A percentile compares a stretch with the other conserved stretches of the same genome.
Evolutionary conservation across 306 rosid genomes (phyloP).

Genomic region (Quillaja saponaria): DNA sequence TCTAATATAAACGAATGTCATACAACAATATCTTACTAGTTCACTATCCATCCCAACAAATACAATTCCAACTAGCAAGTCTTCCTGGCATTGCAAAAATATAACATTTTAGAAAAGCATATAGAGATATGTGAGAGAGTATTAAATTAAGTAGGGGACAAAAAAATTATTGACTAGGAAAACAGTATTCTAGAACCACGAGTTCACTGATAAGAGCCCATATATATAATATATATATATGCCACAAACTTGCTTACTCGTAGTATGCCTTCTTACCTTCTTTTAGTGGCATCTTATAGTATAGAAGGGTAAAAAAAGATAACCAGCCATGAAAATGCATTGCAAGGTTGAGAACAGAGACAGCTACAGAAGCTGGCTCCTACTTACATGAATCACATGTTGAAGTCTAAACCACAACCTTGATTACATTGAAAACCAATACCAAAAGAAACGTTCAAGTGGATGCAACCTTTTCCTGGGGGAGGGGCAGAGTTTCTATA

Average conservation of each 20-base stretch:
- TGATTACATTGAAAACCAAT: constrained; percentile 12
- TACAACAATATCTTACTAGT: no score
- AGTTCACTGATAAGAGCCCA: constrained; percentile 56
- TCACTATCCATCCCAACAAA: no score
- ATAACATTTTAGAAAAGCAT: not conserved
- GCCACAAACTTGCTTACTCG: constrained; percentile 64
- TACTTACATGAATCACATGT: constrained; percentile 34
- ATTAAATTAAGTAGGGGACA: not conserved
- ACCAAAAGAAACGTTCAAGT: constrained; percentile 13
- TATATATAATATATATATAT: constrained; percentile 53
- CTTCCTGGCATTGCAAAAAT: not conserved
- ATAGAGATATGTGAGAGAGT: not conserved
- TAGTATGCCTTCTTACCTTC: constrained; percentile 54
- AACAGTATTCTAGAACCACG: constrained; percentile 75
- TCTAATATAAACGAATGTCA: no score
- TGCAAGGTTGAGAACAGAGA: constrained; percentile 70
- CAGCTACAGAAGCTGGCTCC: constrained; percentile 80
- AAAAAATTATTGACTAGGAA: constrained; percentile 64
- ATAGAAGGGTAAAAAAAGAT: constrained; percentile 56
- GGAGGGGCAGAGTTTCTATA: no score
- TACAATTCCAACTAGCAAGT: not conserved
- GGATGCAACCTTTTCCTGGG: no score
- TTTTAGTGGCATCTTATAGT: constrained; percentile 59
- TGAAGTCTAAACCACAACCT: constrained; percentile 13
- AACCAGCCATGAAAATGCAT: constrained; percentile 79